A percentile compares a stretch with the other conserved stretches of the same genome.
Conservation (phyloP, 192 early-diverging fungal genomes). For the Glomus cerebriforme region DNA sequence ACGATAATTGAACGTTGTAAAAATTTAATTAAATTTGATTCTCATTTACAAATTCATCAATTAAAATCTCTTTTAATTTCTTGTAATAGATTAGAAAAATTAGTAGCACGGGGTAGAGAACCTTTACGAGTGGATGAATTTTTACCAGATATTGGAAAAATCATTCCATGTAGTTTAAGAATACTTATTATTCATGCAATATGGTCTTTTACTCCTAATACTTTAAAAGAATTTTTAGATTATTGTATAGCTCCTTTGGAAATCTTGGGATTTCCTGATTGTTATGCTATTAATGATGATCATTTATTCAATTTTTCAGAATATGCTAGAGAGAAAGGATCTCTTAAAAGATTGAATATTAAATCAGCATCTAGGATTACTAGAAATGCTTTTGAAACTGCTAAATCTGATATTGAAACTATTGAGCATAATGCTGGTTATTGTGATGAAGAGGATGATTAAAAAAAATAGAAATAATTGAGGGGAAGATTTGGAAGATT, state of each 20-base stretch:
- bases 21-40: conserved; percentile 3
- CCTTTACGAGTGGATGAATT: background rate
- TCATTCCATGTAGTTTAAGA: background rate
- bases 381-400: background rate
- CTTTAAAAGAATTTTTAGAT: conserved; percentile 11
- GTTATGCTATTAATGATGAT: conserved; percentile 7
- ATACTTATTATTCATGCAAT: background rate
- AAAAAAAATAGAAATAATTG: no score
- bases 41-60: conserved; percentile 13
- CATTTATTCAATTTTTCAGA: background rate
- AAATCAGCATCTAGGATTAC: background rate
- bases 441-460: background rate
- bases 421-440: background rate
- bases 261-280: conserved; percentile 6
- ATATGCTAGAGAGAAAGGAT: background rate
- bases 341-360: conserved; percentile 18
- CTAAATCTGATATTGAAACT: background rate
- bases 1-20: conserved; percentile 5
- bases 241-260: background rate
- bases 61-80: background rate
- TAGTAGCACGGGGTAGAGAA: conserved; percentile 5
- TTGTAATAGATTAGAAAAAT: background rate
- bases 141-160: background rate
- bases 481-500: no score
- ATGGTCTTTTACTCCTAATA: conserved; percentile 3